These are phyloP conservation scores for Paecilomyces sp. DNA, from an alignment of 2,329 filamentous ascomycete species.

Conservation along the genomic window DNA sequence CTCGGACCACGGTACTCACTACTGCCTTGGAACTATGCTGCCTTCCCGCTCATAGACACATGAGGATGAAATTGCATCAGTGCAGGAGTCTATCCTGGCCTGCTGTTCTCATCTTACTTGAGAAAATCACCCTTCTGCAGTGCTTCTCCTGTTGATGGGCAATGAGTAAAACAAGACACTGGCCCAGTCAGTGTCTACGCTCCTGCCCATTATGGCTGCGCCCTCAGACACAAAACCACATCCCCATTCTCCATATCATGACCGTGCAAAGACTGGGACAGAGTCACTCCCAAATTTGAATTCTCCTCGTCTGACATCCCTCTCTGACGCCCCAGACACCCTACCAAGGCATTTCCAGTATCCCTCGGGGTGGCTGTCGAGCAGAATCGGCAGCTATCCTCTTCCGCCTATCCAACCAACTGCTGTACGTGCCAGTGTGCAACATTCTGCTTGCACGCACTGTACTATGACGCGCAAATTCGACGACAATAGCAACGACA, in stretches of 20 bases:
- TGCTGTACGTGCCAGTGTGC: background rate
- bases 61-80: background rate
- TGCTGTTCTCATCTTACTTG: background rate
- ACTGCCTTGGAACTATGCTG: background rate
- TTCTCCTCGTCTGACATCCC: background rate
- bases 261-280: background rate
- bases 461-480: constrained; percentile 60
- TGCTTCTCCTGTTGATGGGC: background rate
- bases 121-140: background rate
- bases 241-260: background rate
- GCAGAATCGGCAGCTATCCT: background rate
- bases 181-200: background rate
- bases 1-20: background rate
- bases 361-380: background rate
- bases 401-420: background rate
- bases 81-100: background rate
- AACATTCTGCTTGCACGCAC: constrained; percentile 53
- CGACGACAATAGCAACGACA: constrained; percentile 36
- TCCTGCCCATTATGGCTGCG: background rate
- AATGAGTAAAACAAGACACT: background rate
- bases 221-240: background rate
- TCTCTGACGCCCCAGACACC: background rate
- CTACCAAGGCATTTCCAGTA: background rate
- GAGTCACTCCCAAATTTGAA: background rate
- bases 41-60: background rate